Conservation (phyloP, 305 asterid species). For the Striga hermonthica region DNA sequence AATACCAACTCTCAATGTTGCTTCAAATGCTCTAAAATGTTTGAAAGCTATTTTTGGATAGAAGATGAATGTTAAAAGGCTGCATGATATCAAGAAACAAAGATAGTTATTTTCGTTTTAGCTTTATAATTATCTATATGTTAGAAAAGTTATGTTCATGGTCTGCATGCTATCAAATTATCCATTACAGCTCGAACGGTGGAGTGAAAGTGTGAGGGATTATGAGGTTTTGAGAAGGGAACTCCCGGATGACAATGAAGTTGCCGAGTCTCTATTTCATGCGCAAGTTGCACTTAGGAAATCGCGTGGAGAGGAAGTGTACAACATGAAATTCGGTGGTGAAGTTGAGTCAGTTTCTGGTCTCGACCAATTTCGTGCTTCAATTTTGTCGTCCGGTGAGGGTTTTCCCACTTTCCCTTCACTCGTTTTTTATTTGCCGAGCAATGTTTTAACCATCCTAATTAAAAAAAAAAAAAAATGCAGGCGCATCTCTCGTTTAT, state of each 20-base stretch:
- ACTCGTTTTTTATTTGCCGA: not conserved
- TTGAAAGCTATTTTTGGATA: no score
- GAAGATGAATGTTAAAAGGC: no score
- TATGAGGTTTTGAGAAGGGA: constrained; percentile 64
- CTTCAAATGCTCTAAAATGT: no score
- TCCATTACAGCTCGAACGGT: constrained; percentile 64
- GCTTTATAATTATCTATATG: no score
- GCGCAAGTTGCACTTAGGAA: constrained; percentile 67
- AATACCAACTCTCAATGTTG: no score
- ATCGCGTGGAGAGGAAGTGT: constrained; percentile 70
- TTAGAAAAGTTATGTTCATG: not conserved
- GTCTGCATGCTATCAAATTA: constrained; percentile 20
- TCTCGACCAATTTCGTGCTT: constrained; percentile 74
- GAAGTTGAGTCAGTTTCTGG: constrained; percentile 65
- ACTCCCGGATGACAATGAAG: constrained; percentile 61
- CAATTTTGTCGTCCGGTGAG: constrained; percentile 65
- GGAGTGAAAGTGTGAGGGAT: constrained; percentile 84
- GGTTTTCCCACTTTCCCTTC: not conserved
- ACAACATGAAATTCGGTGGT: constrained; percentile 73
- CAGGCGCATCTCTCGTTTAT: constrained; percentile 75
- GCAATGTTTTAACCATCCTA: constrained; percentile 9
- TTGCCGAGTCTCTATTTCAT: constrained; percentile 71
- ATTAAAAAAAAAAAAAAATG: constrained; percentile 26
- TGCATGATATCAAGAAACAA: no score
- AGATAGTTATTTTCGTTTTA: no score